Base-by-base conservation (phyloP, 352 stramenopile species). In the Thalassiosira exigua region DNA sequence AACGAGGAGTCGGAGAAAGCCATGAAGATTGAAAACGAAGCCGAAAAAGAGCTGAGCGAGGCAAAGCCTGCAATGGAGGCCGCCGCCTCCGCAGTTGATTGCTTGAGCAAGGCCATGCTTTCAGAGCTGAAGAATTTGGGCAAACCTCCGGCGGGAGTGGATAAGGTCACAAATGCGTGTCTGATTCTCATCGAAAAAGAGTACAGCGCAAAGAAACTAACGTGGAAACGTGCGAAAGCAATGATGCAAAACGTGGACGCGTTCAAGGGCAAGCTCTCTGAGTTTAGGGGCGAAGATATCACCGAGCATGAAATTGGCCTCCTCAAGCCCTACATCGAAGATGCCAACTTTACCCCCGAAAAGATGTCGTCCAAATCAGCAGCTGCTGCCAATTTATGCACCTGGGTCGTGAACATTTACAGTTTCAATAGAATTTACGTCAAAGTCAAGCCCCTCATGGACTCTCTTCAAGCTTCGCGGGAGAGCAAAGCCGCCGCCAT, bases 341-440 rank as follows among this genome's bases (percentile, higher is more conserved):
- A 98, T 74, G 93, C 94, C 0, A 95, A 98, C 64, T 98, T 99
- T 71, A 98, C 91, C 0, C 89, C 90, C 1, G 96, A 98, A 59
- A 98, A 97, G 74, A 99, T 99, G 96, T 81, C 93, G 56, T 96
- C 95, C 46, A 99, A 98, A 87, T 98, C 94, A 61, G 97, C 94
- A 2, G 97, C 97, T 2, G 97, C 97, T 0, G 96, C 96, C 0
- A 98, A 98, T 79, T 93, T 99, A 61, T 98, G 96, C 77, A 97
- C 94, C 21, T 99, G 96, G 96, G 97, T 99, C 22, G 95, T 98
- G 14, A 98, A 98, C 61, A 98, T 98, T 71, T 98, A 97, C 84
- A 97, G 93, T 24, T 99, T 98, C 86, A 99, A 99, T 86, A 91
- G 97, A 30, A 99, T 99, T 73, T 99, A 98, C 87, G 96, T 98